Evolutionary conservation across 2,329 filamentous ascomycete genomes (phyloP).

Genomic region (Sphaerulina musiva): DNA sequence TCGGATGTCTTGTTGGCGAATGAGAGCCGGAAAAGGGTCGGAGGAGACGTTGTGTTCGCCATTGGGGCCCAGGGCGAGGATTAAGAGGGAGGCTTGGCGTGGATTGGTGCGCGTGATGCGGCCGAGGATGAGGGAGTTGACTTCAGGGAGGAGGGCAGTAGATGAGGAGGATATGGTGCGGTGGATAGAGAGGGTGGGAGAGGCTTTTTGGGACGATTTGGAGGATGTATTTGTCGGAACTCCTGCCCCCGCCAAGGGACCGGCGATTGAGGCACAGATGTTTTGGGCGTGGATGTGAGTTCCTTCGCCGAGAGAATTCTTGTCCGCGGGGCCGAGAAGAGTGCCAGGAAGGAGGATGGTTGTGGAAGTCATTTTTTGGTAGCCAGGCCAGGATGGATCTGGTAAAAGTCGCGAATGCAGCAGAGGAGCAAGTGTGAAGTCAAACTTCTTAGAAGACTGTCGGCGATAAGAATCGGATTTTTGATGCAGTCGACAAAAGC

Average conservation of each 20-base stretch:
- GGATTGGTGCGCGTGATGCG: conserved; percentile 79
- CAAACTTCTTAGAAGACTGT: neutral
- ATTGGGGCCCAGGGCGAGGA: conserved; percentile 67
- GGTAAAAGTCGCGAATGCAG: neutral
- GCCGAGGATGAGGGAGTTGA: conserved; percentile 73
- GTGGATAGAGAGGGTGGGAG: conserved; percentile 36
- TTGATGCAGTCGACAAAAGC: neutral
- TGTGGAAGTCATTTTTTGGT: neutral
- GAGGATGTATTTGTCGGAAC: conserved; percentile 53
- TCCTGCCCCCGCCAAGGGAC: neutral
- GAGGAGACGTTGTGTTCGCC: conserved; percentile 24
- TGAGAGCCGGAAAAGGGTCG: conserved; percentile 31
- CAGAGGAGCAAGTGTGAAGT: neutral
- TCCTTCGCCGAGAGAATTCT: conserved; percentile 69
- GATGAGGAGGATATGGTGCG: conserved; percentile 42
- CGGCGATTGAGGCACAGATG: conserved; percentile 56
- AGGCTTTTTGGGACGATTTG: conserved; percentile 43
- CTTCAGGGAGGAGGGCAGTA: conserved; percentile 71
- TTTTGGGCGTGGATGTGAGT: conserved; percentile 72
- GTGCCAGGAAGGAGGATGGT: conserved; percentile 71
- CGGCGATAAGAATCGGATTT: conserved; percentile 4
- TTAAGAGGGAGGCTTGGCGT: conserved; percentile 76
- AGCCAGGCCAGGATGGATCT: neutral
- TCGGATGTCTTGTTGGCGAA: conserved; percentile 68
- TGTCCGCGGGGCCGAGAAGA: conserved; percentile 60